Conservation (phyloP, 2,329 filamentous ascomycete species). For the Alternaria infectoria region DNA sequence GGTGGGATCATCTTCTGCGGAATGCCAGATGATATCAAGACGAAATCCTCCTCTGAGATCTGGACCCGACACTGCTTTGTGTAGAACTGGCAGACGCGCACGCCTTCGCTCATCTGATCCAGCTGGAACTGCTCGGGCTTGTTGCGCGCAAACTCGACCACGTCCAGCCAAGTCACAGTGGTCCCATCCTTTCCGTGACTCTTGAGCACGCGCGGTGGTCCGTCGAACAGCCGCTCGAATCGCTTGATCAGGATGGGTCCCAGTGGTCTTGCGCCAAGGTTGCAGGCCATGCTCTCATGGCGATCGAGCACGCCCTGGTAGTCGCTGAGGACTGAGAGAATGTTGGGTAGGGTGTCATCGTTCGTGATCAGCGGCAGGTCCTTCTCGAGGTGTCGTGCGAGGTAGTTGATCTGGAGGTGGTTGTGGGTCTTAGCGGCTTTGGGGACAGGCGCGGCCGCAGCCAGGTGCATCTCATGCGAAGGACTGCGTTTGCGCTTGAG, state of each 20-base stretch:
- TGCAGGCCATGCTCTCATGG: conserved; percentile 85
- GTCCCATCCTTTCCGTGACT: conserved; percentile 66
- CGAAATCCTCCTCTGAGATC: conserved; percentile 86
- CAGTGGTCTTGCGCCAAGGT: conserved; percentile 81
- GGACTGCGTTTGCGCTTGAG: conserved; percentile 58
- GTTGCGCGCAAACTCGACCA: conserved; percentile 81
- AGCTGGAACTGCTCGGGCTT: conserved; percentile 80
- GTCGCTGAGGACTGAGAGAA: conserved; percentile 74
- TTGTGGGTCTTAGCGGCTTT: conserved; percentile 64
- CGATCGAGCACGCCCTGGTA: conserved; percentile 86
- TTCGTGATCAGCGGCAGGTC: conserved; percentile 67
- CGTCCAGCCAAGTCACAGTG: conserved; percentile 80
- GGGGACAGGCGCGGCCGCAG: conserved; percentile 45
- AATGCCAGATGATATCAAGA: conserved; percentile 81
- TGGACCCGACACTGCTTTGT: conserved; percentile 82
- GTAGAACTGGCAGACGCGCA: conserved; percentile 79
- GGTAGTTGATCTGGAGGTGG: conserved; percentile 72
- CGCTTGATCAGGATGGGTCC: conserved; percentile 84
- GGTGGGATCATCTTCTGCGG: conserved; percentile 82
- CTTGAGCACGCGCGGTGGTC: conserved; percentile 72
- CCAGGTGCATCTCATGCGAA: conserved; percentile 45
- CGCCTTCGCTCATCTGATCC: conserved; percentile 70
- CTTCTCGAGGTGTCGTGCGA: conserved; percentile 66
- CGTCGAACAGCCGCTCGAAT: conserved; percentile 85
- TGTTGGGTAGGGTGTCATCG: conserved; percentile 74